Base-by-base conservation (phyloP, 2,329 filamentous ascomycete species). In the Nemania serpens region DNA sequence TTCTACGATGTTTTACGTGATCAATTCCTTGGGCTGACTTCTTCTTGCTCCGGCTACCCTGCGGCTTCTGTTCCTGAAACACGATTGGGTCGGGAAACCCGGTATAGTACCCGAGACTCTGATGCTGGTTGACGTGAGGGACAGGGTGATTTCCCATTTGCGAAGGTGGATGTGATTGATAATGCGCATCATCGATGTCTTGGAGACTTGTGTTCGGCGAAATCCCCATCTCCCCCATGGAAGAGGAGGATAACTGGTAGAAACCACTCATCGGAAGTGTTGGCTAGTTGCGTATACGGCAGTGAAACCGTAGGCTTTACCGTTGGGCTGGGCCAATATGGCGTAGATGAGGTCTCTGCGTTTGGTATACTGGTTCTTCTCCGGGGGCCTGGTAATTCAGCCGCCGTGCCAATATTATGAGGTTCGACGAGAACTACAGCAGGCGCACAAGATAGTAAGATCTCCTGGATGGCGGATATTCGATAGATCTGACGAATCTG, bases 1-100 rank as follows among this genome's bases (percentile, higher is more conserved):
- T 98, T 68, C 95, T 87, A 63, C 93, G 89, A 75, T 98, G 94
- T 76, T 98, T 98, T 68, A 96, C 90, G 71, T 90, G 88, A 63
- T 96, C 91, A 49, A 79, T 64, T 2, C 80, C 81, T 2, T 78
- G 73, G 10, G 77, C 70, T 1, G 82, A 83, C 66, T 84, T 85
- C 58, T 82, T 79, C 52, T 83, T 78, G 63, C 75, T 77, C 68
- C 82, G 68, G 54, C 53, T 68, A 49, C 57, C 79, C 51, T 81
- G 78, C 11, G 79, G 66, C 68, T 84, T 84, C 15, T 80, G 74
- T 1, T 78, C 70, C 61, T 78, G 79, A 62, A 82, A 79, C 71
- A 80, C 75, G 43, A 79, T 76, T 5, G 81, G 79, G 37, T 85
- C 82, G 5, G 80, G 76, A 59, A 81, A 82, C 11, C 80, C 78